These are phyloP conservation scores for Candida parachauliodes DNA, from an alignment of 805 yeast species.

Conservation along the genomic window DNA sequence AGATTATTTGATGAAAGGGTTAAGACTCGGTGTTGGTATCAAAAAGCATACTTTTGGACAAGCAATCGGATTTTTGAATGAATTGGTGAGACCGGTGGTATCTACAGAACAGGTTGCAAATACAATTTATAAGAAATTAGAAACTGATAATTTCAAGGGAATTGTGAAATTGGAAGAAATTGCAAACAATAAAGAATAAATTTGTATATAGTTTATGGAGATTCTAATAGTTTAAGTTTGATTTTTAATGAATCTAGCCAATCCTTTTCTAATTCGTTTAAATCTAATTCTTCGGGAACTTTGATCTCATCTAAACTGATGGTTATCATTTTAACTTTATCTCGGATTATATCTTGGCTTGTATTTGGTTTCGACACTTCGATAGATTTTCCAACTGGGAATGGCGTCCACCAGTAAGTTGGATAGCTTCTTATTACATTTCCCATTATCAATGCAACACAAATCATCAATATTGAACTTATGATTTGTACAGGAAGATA, in stretches of 20 bases:
- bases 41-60: constrained; percentile 42
- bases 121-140: constrained; percentile 52
- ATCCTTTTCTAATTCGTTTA: constrained; percentile 24
- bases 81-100: constrained; percentile 56
- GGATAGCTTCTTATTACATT: constrained; percentile 56
- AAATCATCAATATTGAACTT: constrained; percentile 44
- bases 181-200: background rate
- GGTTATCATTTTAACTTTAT: constrained; percentile 15
- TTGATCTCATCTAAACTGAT: constrained; percentile 14
- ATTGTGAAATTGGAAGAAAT: constrained; percentile 16
- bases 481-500: constrained; percentile 54
- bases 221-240: constrained; percentile 8
- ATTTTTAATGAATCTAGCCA: constrained; percentile 23
- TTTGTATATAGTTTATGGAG: background rate
- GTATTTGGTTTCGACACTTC: background rate
- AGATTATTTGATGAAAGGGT: constrained; percentile 35
- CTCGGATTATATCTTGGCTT: too few species aligned
- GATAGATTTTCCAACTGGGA: constrained; percentile 13
- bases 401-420: constrained; percentile 56
- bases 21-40: constrained; percentile 42
- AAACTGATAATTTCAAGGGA: constrained; percentile 21
- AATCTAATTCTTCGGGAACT: constrained; percentile 21
- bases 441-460: constrained; percentile 50
- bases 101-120: constrained; percentile 68
- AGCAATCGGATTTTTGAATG: constrained; percentile 30